phyloP scores from a whole-genome alignment of 768 basidiomycete genomes.

The Boletus speciosus region DNA sequence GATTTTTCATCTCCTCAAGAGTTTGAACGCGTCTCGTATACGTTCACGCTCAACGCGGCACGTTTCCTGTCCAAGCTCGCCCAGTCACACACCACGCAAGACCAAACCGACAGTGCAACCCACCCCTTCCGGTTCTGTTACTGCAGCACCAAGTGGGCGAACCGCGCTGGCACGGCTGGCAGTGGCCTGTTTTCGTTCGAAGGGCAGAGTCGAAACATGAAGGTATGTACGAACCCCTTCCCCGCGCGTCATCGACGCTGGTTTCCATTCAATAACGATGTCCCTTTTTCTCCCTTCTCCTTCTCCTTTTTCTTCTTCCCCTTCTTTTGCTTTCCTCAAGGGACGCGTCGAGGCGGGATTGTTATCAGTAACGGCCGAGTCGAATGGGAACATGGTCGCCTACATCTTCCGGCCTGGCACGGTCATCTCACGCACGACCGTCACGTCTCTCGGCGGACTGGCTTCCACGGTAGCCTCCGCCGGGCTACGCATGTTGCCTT shows the following conservation, averaged over 20 bases:
- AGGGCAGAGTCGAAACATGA: constrained; percentile 22
- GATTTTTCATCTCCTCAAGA: constrained; percentile 21
- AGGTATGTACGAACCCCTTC: constrained; percentile 8
- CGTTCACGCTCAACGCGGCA: constrained; percentile 23
- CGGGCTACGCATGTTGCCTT: constrained; percentile 20
- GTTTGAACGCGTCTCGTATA: constrained; percentile 25
- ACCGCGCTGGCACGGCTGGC: constrained; percentile 13
- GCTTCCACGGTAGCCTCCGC: constrained; percentile 17
- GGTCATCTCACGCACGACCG: constrained; percentile 7
- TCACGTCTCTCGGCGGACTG: constrained; percentile 17
- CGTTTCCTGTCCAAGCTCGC: constrained; percentile 21
- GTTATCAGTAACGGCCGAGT: constrained; percentile 14
- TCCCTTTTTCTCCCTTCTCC: too few relatives aligned
- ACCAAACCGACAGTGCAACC: not conserved
- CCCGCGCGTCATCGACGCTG: not conserved
- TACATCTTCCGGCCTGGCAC: constrained; percentile 24
- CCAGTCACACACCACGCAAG: constrained; percentile 3
- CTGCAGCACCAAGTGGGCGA: constrained; percentile 25
- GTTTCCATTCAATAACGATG: not conserved
- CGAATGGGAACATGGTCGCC: constrained; percentile 5
- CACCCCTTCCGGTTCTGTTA: constrained; percentile 27
- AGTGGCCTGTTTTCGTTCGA: constrained; percentile 16
- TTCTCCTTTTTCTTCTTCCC: too few relatives aligned
- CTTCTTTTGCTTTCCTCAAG: constrained; percentile 3
- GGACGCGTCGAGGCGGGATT: constrained; percentile 22